A percentile compares a stretch with the other conserved stretches of the same genome.
Conservation (phyloP, 2,329 filamentous ascomycete genomes). For the Graphiopsis chlorocephala region DNA sequence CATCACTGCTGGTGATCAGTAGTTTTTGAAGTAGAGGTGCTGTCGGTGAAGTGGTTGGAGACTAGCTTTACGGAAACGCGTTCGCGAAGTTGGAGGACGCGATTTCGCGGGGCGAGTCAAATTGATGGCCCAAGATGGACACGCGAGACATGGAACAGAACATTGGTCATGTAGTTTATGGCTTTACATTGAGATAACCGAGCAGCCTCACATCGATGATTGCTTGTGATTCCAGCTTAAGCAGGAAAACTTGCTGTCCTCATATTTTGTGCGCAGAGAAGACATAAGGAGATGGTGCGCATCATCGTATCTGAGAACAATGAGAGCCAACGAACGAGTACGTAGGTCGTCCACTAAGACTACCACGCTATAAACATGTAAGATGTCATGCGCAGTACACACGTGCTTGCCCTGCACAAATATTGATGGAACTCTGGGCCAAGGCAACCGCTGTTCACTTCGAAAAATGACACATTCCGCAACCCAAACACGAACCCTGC, state of each 20-base stretch:
- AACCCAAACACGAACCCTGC: too few relatives aligned
- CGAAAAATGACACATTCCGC: neutral
- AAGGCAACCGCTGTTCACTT: neutral
- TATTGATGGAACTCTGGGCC: too few relatives aligned
- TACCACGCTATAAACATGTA: too few relatives aligned
- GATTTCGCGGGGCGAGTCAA: neutral
- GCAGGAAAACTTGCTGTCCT: neutral
- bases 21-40: neutral
- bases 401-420: too few relatives aligned
- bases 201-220: neutral
- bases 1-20: conserved; percentile 17
- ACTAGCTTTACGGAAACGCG: neutral
- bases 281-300: accelerated
- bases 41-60: conserved; percentile 4
- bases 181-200: neutral
- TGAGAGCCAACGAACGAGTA: neutral
- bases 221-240: too few relatives aligned
- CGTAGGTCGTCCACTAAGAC: neutral
- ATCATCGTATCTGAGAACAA: neutral
- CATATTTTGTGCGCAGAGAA: neutral
- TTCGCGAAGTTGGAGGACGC: neutral
- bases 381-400: too few relatives aligned
- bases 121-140: neutral
- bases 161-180: too few relatives aligned
- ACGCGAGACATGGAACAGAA: too few relatives aligned